Evolutionary conservation across 306 rosid genomes (phyloP), one percentile per base, ranked within the genome.

Genomic region (Potentilla sterilis): DNA sequence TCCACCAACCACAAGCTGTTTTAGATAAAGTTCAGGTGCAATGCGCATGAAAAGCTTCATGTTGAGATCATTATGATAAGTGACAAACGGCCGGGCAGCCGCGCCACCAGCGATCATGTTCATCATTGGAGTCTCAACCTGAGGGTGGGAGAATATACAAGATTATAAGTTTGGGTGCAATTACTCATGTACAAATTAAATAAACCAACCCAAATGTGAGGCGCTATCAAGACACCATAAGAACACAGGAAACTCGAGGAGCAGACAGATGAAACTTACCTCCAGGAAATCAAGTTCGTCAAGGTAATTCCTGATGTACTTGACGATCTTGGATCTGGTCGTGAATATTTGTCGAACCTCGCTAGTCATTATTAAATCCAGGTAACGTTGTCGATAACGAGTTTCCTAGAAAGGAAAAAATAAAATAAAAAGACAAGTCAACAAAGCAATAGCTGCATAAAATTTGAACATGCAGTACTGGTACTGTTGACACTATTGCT

Each of bases 81-180:
- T 95, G 24, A 87, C 91, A 84, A 95, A 90, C 11, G 98, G 98
- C 57, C 92, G 92, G 28, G 98, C 98, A 37, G 97, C 97, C 71
- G 97, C 98, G 73, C 97, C 98, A 78, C 97, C 97, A 62, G 98
- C 88, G 84, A 92, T 92, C 97, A 89, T 92, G 81, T 92, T 95
- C 98, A 95, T 89, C 97, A 95, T 95, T 48, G 99, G 99, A 47
- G 99, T 92, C 88, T 95, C 99, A 75, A 95, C 99, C 99, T 95
- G 74, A 72, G 44, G 72, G 78, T 51, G 37, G 37, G 6, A 32
- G 63, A 72, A 80, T 71, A 59, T 11, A 52, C 43, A 77, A 67
- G 9, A 77, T 28, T 28, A 28, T 28, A 28, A 28, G 28, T 28
- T 28, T 28, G 28, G 28, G 28, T 28, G 28, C 28, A 28, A 28